Evolutionary conservation across 2,329 filamentous ascomycete species (phyloP), one percentile per base, ranked within the genome.

Genomic region (Albifimbria verrucaria): DNA sequence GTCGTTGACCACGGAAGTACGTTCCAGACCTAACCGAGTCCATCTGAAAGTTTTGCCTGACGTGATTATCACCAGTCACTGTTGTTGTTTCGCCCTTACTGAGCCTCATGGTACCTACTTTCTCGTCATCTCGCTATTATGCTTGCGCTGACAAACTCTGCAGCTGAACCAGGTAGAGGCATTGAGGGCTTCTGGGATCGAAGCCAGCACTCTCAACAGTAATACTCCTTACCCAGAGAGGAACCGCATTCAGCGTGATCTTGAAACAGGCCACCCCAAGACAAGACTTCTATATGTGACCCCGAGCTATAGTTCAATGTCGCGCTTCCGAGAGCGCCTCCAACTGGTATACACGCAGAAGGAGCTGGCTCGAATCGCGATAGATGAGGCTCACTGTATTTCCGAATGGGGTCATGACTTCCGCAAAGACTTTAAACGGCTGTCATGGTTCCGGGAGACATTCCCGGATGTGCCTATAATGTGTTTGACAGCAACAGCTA

Each of bases 381-480:
- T 97, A 53, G 93, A 97, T 65, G 93, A 97, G 73, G 93, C 93
- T 2, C 93, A 97, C 69, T 97, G 93, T 69, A 96, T 97, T 61
- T 96, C 90, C 22, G 92, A 97, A 85, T 97, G 93, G 93, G 93
- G 93, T 2, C 92, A 97, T 68, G 93, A 97, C 69, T 97, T 97
- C 67, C 88, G 93, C n/a, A 89, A 87, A 32, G 89, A 92, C 53
- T 97, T 96, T 72, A 92, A 94, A 65, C 83, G 88, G 20, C 79
- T 97, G 7, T 87, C 83, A 2, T 97, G 90, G 85, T 94, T 97
- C 75, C 87, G 89, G 60, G 79, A 84, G 48, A 85, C 85, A 6
- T 92, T 94, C 59, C 90, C 92, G 0, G 81, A 89, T 52, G 90
- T 97, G 1, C 92, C 93, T 4, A 88, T 97, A 56, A 96, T 94